Percentiles rank a stretch among this genome's conserved stretches.
Conservation (phyloP, 2,329 filamentous ascomycete species). For the Torrubiella hemipterigena region DNA sequence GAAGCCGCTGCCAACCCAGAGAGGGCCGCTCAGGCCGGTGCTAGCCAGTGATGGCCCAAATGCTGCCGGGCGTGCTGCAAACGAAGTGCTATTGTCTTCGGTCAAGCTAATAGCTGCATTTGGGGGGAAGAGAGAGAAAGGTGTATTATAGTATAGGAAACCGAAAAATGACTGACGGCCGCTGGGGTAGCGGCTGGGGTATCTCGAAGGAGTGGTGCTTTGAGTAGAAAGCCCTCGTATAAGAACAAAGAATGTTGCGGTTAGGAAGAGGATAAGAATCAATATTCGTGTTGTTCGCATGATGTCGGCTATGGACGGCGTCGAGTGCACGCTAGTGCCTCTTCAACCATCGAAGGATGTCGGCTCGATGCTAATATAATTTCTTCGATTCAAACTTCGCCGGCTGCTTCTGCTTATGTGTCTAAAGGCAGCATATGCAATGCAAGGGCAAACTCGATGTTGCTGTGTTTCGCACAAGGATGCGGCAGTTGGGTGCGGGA, state of each 20-base stretch:
- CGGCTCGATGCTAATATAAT: too few relatives aligned
- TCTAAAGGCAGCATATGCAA: too few relatives aligned
- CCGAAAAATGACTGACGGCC: conserved; percentile 15
- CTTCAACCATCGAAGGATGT: too few relatives aligned
- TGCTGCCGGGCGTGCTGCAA: conserved; percentile 81
- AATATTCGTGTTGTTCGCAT: conserved; percentile 44
- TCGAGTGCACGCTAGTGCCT: too few relatives aligned
- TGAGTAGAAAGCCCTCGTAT: conserved; percentile 35
- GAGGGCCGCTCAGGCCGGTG: conserved; percentile 70
- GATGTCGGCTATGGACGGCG: conserved; percentile 15
- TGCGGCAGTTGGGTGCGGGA: too few relatives aligned
- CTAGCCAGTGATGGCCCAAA: conserved; percentile 73
- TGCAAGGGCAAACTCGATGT: too few relatives aligned
- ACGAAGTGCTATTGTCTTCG: conserved; percentile 96
- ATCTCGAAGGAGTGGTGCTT: background rate
- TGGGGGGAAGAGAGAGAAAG: conserved; percentile 84
- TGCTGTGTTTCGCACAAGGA: too few relatives aligned
- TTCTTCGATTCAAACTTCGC: too few relatives aligned
- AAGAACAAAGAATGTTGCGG: conserved; percentile 41
- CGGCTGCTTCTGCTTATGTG: too few relatives aligned
- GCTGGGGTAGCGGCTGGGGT: conserved; percentile 8
- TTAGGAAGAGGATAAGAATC: conserved; percentile 41
- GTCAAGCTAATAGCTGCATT: conserved; percentile 93
- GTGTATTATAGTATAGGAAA: conserved; percentile 59
- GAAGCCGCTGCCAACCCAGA: conserved; percentile 92